Percentiles rank a stretch among this genome's conserved stretches.
Evolutionary conservation across 305 asterid genomes (phyloP).

Genomic region (Plantago lanceolata): DNA sequence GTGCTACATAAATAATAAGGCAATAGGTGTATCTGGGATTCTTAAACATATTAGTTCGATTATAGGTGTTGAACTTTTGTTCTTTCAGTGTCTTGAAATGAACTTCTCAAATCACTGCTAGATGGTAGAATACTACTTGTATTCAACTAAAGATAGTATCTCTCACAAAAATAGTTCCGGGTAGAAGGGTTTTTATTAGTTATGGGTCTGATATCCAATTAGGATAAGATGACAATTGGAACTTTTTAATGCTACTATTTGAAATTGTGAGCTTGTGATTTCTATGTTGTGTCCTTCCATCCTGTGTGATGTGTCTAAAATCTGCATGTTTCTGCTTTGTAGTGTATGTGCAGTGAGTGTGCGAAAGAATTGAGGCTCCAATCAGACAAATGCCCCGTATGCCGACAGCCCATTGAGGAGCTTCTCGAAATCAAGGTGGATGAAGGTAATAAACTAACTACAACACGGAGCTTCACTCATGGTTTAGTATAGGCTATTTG

Average conservation of each 20-base stretch:
- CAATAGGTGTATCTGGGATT: background rate
- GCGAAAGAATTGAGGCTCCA: slow-evolving; percentile 82
- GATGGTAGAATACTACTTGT: background rate
- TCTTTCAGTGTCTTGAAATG: background rate
- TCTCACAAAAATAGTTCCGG: too few species aligned
- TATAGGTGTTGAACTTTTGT: background rate
- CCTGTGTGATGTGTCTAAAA: background rate
- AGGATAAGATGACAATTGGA: too few species aligned
- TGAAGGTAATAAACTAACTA: slow-evolving; percentile 37
- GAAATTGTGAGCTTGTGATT: background rate
- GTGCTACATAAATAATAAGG: background rate
- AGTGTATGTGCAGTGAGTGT: slow-evolving; percentile 82
- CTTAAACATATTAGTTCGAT: background rate
- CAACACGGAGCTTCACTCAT: background rate
- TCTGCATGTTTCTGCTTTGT: slow-evolving; percentile 24
- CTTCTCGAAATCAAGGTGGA: slow-evolving; percentile 81
- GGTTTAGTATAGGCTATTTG: background rate
- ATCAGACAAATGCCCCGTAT: slow-evolving; percentile 77
- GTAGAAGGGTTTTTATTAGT: background rate
- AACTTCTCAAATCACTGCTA: background rate
- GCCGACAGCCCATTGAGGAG: slow-evolving; percentile 81
- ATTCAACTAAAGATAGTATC: too few species aligned
- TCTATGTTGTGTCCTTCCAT: background rate
- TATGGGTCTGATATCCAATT: background rate
- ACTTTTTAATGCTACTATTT: background rate